Percentiles rank a stretch among this genome's conserved stretches.
phyloP scores from a whole-genome alignment of 2,329 filamentous ascomycete genomes.

The Penicillium sp. region DNA sequence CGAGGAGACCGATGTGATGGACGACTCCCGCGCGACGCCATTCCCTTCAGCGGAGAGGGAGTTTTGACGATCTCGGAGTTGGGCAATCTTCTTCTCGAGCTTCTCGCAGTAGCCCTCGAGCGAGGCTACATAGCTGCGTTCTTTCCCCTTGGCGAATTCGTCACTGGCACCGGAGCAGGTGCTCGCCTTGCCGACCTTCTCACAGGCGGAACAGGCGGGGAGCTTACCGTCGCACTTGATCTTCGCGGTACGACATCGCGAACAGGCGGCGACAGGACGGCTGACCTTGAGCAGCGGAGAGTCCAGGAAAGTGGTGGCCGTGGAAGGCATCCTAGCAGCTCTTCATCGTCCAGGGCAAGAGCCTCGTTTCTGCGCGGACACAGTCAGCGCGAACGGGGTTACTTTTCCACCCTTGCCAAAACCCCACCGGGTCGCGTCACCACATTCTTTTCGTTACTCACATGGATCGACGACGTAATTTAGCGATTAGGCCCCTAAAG shows the following conservation, averaged over 20 bases:
- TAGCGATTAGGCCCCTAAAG: background rate
- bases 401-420: background rate
- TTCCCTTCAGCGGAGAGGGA: constrained; percentile 26
- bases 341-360: constrained; percentile 17
- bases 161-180: constrained; percentile 95
- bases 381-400: background rate
- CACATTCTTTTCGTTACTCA: background rate
- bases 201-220: constrained; percentile 91
- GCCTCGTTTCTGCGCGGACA: background rate
- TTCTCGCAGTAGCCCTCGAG: constrained; percentile 89
- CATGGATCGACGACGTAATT: background rate
- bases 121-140: constrained; percentile 93
- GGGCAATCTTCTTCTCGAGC: constrained; percentile 70
- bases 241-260: constrained; percentile 83
- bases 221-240: constrained; percentile 98
- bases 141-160: constrained; percentile 92
- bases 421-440: constrained; percentile 1
- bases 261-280: constrained; percentile 75
- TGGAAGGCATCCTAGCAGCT: constrained; percentile 31
- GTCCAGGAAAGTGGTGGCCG: constrained; percentile 37
- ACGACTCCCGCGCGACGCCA: constrained; percentile 33
- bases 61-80: constrained; percentile 38
- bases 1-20: constrained; percentile 36
- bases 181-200: constrained; percentile 79
- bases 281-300: constrained; percentile 58